Conservation (phyloP, 2,329 filamentous ascomycete genomes). For the Stemphylium beticola region DNA sequence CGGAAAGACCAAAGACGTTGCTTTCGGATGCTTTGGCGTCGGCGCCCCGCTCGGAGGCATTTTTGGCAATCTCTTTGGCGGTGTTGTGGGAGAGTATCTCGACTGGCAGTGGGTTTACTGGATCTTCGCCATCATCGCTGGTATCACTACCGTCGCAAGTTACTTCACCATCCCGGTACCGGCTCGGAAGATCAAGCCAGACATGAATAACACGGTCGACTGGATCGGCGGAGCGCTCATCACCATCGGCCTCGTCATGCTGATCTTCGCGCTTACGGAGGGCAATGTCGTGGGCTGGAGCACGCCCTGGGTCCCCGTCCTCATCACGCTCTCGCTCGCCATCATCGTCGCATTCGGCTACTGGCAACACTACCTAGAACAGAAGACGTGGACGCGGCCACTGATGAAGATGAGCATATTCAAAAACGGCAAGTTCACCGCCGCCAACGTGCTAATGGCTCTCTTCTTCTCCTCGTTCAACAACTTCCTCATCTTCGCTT, state of each 20-base stretch:
- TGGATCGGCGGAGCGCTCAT: slow-evolving; percentile 71
- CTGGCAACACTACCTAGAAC: slow-evolving; percentile 68
- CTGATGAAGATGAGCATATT: slow-evolving; percentile 73
- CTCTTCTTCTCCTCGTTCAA: too few species aligned
- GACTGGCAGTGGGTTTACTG: slow-evolving; percentile 54
- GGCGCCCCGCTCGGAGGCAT: slow-evolving; percentile 69
- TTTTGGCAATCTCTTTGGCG: slow-evolving; percentile 69
- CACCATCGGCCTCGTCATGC: slow-evolving; percentile 65
- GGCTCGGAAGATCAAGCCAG: slow-evolving; percentile 37
- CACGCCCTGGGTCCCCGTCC: slow-evolving; percentile 65
- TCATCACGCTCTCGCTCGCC: slow-evolving; percentile 65
- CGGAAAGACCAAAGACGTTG: slow-evolving; percentile 72
- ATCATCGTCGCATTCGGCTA: slow-evolving; percentile 63
- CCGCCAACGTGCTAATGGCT: too few species aligned
- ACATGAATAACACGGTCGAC: slow-evolving; percentile 61
- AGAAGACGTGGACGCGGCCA: slow-evolving; percentile 57
- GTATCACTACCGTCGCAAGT: slow-evolving; percentile 62
- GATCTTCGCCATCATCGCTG: slow-evolving; percentile 65
- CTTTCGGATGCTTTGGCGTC: slow-evolving; percentile 61
- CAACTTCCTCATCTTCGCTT: too few species aligned
- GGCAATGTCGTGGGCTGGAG: slow-evolving; percentile 73
- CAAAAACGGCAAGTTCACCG: slow-evolving; percentile 60
- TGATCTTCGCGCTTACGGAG: slow-evolving; percentile 71
- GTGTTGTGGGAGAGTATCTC: slow-evolving; percentile 66
- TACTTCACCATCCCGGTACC: slow-evolving; percentile 66